phyloP scores from a whole-genome alignment of 2,329 filamentous ascomycete species.

The Beauveria bassiana region DNA sequence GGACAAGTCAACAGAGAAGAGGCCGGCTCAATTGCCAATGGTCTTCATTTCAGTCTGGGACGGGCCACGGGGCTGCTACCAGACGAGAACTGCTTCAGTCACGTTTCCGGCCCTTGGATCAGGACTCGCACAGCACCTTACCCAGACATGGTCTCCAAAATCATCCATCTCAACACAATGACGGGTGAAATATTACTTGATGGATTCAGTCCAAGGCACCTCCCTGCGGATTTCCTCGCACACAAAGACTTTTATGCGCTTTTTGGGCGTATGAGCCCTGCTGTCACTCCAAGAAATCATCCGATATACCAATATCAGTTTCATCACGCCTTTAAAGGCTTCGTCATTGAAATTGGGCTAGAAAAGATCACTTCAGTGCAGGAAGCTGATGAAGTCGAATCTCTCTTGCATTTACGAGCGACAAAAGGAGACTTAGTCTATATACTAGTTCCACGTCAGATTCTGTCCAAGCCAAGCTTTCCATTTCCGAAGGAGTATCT shows the following conservation, averaged over 20 bases:
- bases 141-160: fast-evolving
- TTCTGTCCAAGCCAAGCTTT: not conserved
- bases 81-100: not conserved
- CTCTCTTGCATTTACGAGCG: not conserved
- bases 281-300: not conserved
- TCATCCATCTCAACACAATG: slow-evolving; percentile 13
- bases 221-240: not conserved
- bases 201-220: not conserved
- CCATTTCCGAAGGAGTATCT: not conserved
- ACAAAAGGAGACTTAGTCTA: not conserved
- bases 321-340: not conserved
- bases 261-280: not conserved
- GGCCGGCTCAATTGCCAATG: fast-evolving
- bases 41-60: fast-evolving
- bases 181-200: not conserved
- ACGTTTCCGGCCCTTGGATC: not conserved
- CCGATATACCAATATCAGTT: not conserved
- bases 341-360: not conserved
- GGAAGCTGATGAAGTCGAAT: fast-evolving
- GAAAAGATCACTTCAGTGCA: not conserved
- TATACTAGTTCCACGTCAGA: not conserved
- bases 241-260: not conserved
- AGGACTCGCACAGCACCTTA: not conserved
- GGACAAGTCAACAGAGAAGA: not conserved
- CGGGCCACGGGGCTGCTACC: fast-evolving